Evolutionary conservation across 495 filamentous ascomycete species (phyloP).

Genomic region (Peziza echinospora): DNA sequence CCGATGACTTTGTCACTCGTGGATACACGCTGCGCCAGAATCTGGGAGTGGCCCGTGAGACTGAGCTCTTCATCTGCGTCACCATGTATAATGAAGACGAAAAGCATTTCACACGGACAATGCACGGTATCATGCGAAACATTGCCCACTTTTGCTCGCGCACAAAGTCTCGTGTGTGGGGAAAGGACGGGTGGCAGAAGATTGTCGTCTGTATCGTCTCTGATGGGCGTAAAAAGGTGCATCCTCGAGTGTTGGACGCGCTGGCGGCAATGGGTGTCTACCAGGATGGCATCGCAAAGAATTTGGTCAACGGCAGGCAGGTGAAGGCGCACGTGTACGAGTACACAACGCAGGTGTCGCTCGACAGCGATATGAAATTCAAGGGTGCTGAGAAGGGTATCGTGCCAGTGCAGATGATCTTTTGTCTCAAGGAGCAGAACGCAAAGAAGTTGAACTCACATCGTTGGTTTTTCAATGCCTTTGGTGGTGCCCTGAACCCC

Average conservation of each 20-base stretch:
- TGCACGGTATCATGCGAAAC: constrained; percentile 98
- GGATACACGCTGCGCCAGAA: constrained; percentile 96
- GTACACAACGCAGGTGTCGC: constrained; percentile 92
- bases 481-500: constrained; percentile 75
- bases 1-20: constrained; percentile 69
- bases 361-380: constrained; percentile 89
- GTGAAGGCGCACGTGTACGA: constrained; percentile 87
- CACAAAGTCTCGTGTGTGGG: constrained; percentile 84
- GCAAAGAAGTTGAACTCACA: constrained; percentile 96
- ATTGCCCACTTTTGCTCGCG: constrained; percentile 89
- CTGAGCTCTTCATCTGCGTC: constrained; percentile 93
- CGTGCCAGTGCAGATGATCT: constrained; percentile 95
- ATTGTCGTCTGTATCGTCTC: constrained; percentile 94
- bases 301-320: constrained; percentile 52
- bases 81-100: constrained; percentile 99
- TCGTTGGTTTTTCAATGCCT: constrained; percentile 98
- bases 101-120: constrained; percentile 83
- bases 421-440: constrained; percentile 97
- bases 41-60: constrained; percentile 65
- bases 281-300: constrained; percentile 96
- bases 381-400: constrained; percentile 98
- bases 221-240: constrained; percentile 83
- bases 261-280: constrained; percentile 96
- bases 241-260: constrained; percentile 85
- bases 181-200: constrained; percentile 95